Evolutionary conservation across 768 basidiomycete species (phyloP).

Genomic region (Scleroderma citrinum): DNA sequence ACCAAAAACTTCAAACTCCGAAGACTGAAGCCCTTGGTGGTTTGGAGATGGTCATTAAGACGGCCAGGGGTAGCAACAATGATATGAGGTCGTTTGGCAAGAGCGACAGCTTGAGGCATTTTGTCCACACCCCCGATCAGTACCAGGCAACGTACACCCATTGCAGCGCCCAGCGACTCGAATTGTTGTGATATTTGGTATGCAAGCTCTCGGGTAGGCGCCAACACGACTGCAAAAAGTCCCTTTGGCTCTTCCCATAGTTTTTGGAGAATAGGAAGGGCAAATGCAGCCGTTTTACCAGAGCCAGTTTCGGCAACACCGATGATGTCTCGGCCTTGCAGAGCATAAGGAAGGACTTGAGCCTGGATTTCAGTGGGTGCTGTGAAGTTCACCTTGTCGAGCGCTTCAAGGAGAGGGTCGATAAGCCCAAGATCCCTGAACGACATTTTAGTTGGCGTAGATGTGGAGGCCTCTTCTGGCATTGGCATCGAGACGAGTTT

Average conservation of each 20-base stretch:
- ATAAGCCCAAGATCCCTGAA: constrained; percentile 88
- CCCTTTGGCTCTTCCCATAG: constrained; percentile 95
- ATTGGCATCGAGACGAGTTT: constrained; percentile 43
- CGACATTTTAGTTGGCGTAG: constrained; percentile 36
- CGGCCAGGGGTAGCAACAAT: constrained; percentile 95
- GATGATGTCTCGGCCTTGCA: constrained; percentile 92
- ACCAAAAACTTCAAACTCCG: constrained; percentile 85
- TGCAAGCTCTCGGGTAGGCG: constrained; percentile 97
- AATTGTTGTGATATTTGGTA: constrained; percentile 99
- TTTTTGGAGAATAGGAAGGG: constrained; percentile 91
- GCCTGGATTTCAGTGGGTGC: constrained; percentile 88
- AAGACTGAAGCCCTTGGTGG: constrained; percentile 94
- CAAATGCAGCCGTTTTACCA: constrained; percentile 97
- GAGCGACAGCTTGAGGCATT: constrained; percentile 83
- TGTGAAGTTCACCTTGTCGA: constrained; percentile 76
- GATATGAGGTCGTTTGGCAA: constrained; percentile 92
- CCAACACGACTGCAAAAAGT: constrained; percentile 88
- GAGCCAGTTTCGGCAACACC: constrained; percentile 98
- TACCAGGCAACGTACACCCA: constrained; percentile 87
- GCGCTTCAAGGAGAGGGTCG: constrained; percentile 80
- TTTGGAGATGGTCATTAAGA: constrained; percentile 89
- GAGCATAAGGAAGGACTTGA: constrained; percentile 78
- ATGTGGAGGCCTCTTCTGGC: constrained; percentile 56
- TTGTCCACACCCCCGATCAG: constrained; percentile 96
- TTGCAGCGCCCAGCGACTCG: constrained; percentile 82